Evolutionary conservation across 2,329 filamentous ascomycete species (phyloP).

Genomic region (Pseudocercospora eumusae): DNA sequence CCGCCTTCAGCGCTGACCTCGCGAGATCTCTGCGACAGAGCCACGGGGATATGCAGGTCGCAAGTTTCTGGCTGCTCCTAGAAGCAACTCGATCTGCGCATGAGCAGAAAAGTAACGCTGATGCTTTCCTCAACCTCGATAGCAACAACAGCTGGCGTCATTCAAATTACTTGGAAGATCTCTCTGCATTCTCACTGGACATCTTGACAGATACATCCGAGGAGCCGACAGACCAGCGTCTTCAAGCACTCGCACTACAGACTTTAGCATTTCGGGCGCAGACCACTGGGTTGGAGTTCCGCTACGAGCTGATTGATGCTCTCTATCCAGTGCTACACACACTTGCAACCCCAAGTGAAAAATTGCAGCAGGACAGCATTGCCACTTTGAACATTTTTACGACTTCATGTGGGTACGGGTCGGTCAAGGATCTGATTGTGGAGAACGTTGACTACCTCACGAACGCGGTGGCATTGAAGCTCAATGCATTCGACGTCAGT

Average conservation of each 20-base stretch:
- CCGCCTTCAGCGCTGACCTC: conserved; percentile 61
- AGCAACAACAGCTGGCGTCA: not conserved
- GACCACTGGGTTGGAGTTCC: conserved; percentile 67
- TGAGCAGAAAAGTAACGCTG: conserved; percentile 56
- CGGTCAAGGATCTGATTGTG: conserved; percentile 76
- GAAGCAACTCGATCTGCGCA: conserved; percentile 66
- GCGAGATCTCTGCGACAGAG: conserved; percentile 63
- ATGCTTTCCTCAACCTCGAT: conserved; percentile 60
- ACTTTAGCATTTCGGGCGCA: conserved; percentile 74
- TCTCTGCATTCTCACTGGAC: conserved; percentile 69
- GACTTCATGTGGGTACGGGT: conserved; percentile 69
- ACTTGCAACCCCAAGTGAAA: conserved; percentile 68
- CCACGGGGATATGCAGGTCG: conserved; percentile 61
- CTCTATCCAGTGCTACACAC: conserved; percentile 91
- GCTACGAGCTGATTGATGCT: conserved; percentile 83
- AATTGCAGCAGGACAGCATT: conserved; percentile 78
- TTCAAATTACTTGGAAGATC: conserved; percentile 54
- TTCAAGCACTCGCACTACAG: conserved; percentile 79
- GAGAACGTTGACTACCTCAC: conserved; percentile 96
- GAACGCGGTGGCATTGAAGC: conserved; percentile 82
- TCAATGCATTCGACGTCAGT: conserved; percentile 90
- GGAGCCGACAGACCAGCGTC: conserved; percentile 63
- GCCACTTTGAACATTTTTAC: conserved; percentile 81
- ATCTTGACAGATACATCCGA: conserved; percentile 53
- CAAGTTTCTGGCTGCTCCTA: conserved; percentile 78